Conservation (phyloP, 805 yeast species). For the Ogataea minuta region DNA sequence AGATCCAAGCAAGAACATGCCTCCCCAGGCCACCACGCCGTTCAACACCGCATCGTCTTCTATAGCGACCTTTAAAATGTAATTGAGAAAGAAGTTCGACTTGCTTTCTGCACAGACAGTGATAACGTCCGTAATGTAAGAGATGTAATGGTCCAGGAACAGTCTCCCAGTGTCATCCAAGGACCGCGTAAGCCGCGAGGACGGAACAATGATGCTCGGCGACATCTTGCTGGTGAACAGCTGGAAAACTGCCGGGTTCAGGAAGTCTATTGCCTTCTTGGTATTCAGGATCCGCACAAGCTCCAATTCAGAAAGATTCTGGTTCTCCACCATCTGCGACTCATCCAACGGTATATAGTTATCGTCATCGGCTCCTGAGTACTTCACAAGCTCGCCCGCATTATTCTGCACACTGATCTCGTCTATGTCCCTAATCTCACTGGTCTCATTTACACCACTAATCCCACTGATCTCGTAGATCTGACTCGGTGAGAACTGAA, state of each 20-base stretch:
- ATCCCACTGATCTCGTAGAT: no score
- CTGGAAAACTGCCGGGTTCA: slow-evolving; percentile 29
- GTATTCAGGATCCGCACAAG: slow-evolving; percentile 24
- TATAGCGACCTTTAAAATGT: slow-evolving; percentile 52
- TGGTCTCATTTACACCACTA: no score
- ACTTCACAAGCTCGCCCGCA: slow-evolving; percentile 8
- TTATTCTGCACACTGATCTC: no score
- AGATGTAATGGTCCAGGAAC: slow-evolving; percentile 50
- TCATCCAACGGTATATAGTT: slow-evolving; percentile 34
- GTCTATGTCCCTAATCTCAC: no score
- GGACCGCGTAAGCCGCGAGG: slow-evolving; percentile 24
- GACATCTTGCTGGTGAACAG: slow-evolving; percentile 23
- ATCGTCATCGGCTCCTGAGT: slow-evolving; percentile 18
- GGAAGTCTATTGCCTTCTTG: slow-evolving; percentile 20
- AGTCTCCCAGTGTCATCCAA: slow-evolving; percentile 44
- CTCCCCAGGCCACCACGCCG: slow-evolving; percentile 62
- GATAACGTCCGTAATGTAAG: slow-evolving; percentile 42
- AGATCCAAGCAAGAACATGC: slow-evolving; percentile 36
- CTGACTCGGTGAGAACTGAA: no score
- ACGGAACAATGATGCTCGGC: slow-evolving; percentile 21
- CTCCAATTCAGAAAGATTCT: slow-evolving; percentile 27
- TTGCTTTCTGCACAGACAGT: slow-evolving; percentile 45
- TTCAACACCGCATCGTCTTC: slow-evolving; percentile 47
- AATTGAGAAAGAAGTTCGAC: slow-evolving; percentile 50
- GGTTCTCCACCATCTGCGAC: slow-evolving; percentile 34